These are phyloP conservation scores for Trichoderma breve DNA, from an alignment of 2,329 filamentous ascomycete genomes.

Conservation along the genomic window DNA sequence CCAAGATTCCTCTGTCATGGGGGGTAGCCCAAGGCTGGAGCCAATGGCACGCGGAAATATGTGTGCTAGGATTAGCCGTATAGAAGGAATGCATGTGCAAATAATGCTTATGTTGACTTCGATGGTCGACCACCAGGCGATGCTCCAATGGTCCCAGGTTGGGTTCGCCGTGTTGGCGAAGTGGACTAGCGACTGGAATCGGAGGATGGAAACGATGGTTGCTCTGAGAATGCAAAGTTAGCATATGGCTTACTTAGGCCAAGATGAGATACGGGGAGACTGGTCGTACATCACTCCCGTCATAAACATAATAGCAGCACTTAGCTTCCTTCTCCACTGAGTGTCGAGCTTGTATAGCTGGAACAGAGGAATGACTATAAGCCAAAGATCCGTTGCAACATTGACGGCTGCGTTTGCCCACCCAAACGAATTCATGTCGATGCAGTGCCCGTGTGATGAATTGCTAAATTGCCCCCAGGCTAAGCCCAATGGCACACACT, in stretches of 20 bases:
- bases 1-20: neutral
- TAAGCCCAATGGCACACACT: constrained; percentile 40
- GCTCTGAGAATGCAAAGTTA: constrained; percentile 25
- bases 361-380: constrained; percentile 43
- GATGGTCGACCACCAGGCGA: constrained; percentile 36
- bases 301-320: constrained; percentile 43
- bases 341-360: constrained; percentile 37
- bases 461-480: constrained; percentile 45
- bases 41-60: constrained; percentile 24
- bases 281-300: constrained; percentile 40
- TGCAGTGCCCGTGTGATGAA: constrained; percentile 37
- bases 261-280: too few relatives aligned
- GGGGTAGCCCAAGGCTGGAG: neutral
- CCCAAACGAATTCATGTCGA: constrained; percentile 39
- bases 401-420: constrained; percentile 45
- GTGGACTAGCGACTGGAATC: constrained; percentile 29
- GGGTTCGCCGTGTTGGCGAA: constrained; percentile 32
- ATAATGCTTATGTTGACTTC: constrained; percentile 39
- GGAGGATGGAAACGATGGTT: constrained; percentile 33
- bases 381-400: constrained; percentile 43
- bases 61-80: constrained; percentile 32
- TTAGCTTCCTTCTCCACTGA: constrained; percentile 43
- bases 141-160: constrained; percentile 32
- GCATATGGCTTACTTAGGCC: neutral
- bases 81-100: constrained; percentile 36